phyloP scores from a whole-genome alignment of 257 asterid species.

The Asclepias syriaca region DNA sequence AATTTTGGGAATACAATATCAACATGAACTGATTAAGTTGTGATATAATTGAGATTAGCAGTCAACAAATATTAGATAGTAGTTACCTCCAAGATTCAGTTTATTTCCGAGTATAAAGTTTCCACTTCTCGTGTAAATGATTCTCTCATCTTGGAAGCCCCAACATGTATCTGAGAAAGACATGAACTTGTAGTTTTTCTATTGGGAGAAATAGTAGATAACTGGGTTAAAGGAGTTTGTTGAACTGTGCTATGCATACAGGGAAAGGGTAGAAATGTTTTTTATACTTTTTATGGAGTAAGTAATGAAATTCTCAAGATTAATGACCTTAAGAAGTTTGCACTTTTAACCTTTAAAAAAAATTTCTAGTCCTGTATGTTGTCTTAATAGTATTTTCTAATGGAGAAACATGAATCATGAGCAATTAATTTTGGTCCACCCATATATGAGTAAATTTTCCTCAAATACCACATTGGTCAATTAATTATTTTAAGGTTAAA shows the following conservation, averaged over 20 bases:
- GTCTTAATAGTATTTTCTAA: background rate
- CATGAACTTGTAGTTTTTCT: background rate
- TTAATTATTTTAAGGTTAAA: background rate
- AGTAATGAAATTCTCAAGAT: background rate
- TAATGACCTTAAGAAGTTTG: background rate
- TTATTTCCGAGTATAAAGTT: background rate
- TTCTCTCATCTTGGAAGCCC: background rate
- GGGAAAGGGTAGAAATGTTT: background rate
- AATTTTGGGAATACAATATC: background rate
- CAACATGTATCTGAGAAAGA: background rate
- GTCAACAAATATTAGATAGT: background rate
- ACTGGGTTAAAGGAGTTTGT: background rate
- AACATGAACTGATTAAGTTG: background rate
- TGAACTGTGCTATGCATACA: background rate
- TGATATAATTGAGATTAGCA: background rate
- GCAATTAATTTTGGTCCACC: background rate
- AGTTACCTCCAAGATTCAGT: background rate
- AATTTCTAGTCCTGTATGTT: background rate
- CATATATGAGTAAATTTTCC: background rate
- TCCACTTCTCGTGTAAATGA: background rate
- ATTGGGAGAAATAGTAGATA: background rate
- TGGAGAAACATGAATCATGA: background rate
- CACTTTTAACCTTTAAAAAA: background rate
- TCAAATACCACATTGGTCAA: background rate
- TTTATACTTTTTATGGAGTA: background rate